Percentiles rank a stretch among this genome's conserved stretches.
Conservation (phyloP, 371 early-diverging fungal species). For the Apophysomyces elegans region DNA sequence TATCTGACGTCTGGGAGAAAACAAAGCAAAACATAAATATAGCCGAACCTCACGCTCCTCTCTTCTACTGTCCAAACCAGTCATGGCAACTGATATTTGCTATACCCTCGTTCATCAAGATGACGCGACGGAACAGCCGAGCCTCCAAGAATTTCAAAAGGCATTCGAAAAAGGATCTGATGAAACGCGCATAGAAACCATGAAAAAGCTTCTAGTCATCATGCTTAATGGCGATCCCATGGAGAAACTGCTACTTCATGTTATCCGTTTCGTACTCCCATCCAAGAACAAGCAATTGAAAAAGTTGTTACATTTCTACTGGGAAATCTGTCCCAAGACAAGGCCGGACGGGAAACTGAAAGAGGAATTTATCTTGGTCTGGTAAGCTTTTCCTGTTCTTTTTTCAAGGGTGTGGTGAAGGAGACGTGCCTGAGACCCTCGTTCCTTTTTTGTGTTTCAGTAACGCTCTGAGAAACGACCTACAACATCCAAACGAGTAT, state of each 20-base stretch:
- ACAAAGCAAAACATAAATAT: neutral
- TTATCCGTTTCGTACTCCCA: constrained; percentile 96
- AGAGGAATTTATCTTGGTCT: constrained; percentile 96
- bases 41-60: neutral
- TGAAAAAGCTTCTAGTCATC: constrained; percentile 88
- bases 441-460: constrained; percentile 37
- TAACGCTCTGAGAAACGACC: constrained; percentile 96
- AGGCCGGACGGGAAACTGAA: constrained; percentile 91
- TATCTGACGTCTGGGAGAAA: too few species aligned
- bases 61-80: neutral
- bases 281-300: constrained; percentile 93
- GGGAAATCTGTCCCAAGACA: constrained; percentile 96
- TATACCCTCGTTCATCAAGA: constrained; percentile 74
- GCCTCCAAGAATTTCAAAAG: constrained; percentile 72
- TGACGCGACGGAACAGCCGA: constrained; percentile 66
- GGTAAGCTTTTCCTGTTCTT: constrained; percentile 54
- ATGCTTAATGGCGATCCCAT: constrained; percentile 94
- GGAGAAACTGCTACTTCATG: constrained; percentile 91
- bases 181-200: constrained; percentile 88
- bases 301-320: constrained; percentile 94
- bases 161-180: constrained; percentile 92
- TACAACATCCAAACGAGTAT: constrained; percentile 99
- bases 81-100: constrained; percentile 62
- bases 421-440: too few species aligned
- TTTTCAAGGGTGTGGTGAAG: neutral